phyloP scores from a whole-genome alignment of 768 basidiomycete species.

The Fistulinella prunicolor region DNA sequence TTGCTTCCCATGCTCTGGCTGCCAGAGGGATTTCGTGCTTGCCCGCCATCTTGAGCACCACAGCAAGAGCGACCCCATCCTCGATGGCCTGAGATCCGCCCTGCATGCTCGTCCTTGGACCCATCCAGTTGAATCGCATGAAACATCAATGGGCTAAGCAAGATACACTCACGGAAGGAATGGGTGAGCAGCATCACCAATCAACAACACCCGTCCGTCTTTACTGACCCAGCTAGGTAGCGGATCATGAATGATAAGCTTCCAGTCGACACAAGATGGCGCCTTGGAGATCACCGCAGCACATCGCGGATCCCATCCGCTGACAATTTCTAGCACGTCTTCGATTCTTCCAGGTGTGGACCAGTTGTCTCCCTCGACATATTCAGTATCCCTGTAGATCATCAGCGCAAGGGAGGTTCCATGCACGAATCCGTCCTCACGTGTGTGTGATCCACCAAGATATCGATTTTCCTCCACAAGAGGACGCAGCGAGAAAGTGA shows the following conservation, averaged over 20 bases:
- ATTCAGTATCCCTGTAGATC: slow-evolving; percentile 17
- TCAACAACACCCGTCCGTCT: slow-evolving; percentile 20
- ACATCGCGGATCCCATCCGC: slow-evolving; percentile 27
- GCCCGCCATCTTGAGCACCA: slow-evolving; percentile 19
- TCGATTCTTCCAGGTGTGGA: slow-evolving; percentile 22
- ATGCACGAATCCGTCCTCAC: slow-evolving; percentile 5
- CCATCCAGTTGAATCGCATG: neutral
- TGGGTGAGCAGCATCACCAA: slow-evolving; percentile 32
- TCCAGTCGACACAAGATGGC: slow-evolving; percentile 37
- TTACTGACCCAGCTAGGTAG: slow-evolving; percentile 37
- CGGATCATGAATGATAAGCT: slow-evolving; percentile 36
- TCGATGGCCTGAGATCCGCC: slow-evolving; percentile 43
- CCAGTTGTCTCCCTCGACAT: slow-evolving; percentile 18
- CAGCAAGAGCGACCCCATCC: slow-evolving; percentile 36
- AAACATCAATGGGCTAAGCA: neutral
- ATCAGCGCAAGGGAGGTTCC: neutral
- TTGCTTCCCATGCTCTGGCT: slow-evolving; percentile 14
- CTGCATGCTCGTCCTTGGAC: slow-evolving; percentile 20
- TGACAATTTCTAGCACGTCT: slow-evolving; percentile 20
- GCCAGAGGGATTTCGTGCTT: slow-evolving; percentile 6
- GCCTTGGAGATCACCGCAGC: slow-evolving; percentile 23
- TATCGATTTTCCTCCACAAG: slow-evolving; percentile 10
- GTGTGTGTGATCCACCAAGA: slow-evolving; percentile 24
- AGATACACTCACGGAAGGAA: slow-evolving; percentile 26
- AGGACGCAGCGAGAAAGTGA: slow-evolving; percentile 21